Evolutionary conservation across 192 early-diverging fungal species (phyloP), one percentile per base, ranked within the genome.

Genomic region (Ambispora gerdemannii): DNA sequence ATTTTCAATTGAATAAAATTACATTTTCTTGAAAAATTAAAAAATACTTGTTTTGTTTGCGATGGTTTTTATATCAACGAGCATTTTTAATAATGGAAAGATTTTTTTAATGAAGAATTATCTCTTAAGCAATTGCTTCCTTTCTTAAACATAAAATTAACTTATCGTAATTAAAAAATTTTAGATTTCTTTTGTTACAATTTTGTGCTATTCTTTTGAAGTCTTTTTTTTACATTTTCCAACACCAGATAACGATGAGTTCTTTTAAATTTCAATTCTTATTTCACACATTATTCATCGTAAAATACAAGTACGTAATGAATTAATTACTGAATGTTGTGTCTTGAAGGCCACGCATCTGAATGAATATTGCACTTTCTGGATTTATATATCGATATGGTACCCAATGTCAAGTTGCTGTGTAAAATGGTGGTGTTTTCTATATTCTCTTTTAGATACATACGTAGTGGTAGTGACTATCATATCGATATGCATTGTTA

Each of bases 1-100:
- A n/a, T n/a, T n/a, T n/a, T n/a, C n/a, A n/a, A 24, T 43, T 63
- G 15, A 62, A 62, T 62, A 36, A 28, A 24, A 38, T 62, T 62
- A 7, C n/a, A 38, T 38, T 17, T 43, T 36, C n/a, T n/a, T n/a
- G n/a, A n/a, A n/a, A n/a, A 33, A 47, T 0, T 22, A 20, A 35
- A 62, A 62, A 62, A 22, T 62, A 0, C 35, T 36, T 22, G 1
- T 62, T 38, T 62, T 33, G 60, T 62, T 62, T 22, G 8, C 35
- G 20, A 62, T 62, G 7, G 60, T 62, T 38, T 62, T 62, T 62
- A 62, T 38, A 62, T 36, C 3, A 38, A 38, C 27, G 10, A 62
- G 34, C 34, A 62, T 28, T 22, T 62, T 62, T 4, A 35, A 1
- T 62, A 62, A 25, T 62, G 2, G 60, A n/a, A 38, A 24, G 34